phyloP scores from a whole-genome alignment of 768 basidiomycete species.

The Psilocybe sp. region DNA sequence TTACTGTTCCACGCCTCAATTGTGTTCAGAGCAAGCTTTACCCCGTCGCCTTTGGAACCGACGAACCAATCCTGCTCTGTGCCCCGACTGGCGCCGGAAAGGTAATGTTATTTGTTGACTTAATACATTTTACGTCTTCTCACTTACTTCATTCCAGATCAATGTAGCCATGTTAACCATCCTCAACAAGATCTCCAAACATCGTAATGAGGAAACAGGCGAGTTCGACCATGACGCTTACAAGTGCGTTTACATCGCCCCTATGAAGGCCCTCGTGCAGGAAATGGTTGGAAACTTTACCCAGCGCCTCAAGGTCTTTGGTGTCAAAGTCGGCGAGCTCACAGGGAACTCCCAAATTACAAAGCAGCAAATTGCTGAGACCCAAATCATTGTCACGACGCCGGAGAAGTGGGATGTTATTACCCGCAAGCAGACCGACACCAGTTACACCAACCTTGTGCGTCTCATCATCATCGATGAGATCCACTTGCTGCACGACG shows the following conservation, averaged over 20 bases:
- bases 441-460: constrained; percentile 94
- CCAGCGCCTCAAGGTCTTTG: constrained; percentile 62
- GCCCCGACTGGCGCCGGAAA: constrained; percentile 99
- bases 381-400: constrained; percentile 97
- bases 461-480: constrained; percentile 97
- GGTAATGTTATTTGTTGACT: constrained; percentile 55
- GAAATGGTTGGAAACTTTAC: constrained; percentile 98
- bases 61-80: constrained; percentile 93
- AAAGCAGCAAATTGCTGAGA: constrained; percentile 94
- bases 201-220: constrained; percentile 80
- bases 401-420: constrained; percentile 99
- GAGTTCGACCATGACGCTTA: constrained; percentile 83
- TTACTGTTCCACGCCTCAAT: constrained; percentile 80
- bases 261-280: constrained; percentile 99
- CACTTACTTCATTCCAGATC: constrained; percentile 51
- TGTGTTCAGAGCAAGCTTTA: constrained; percentile 91
- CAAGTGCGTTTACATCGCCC: constrained; percentile 97
- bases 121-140: background rate
- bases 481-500: constrained; percentile 95
- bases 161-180: constrained; percentile 97
- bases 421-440: constrained; percentile 96
- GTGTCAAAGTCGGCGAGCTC: constrained; percentile 88
- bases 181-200: constrained; percentile 85
- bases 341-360: constrained; percentile 99
- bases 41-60: constrained; percentile 90